Base-by-base conservation (phyloP, 768 basidiomycete species). In the Dentipellis fragilis region DNA sequence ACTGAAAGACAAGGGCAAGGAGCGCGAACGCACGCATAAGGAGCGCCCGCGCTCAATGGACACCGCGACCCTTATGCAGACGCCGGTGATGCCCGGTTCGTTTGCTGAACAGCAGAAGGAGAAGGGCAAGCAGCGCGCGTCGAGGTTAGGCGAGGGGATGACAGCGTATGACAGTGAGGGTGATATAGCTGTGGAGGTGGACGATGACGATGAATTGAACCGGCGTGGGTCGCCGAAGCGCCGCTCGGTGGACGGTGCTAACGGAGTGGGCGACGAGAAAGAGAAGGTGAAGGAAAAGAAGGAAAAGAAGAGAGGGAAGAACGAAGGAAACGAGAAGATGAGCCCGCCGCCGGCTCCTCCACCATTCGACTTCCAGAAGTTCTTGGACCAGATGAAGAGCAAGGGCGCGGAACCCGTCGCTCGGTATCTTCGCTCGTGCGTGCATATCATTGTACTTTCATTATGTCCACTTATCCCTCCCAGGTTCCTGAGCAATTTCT, bases 341-440 rank as follows among this genome's bases (percentile, higher is more conserved):
- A 19, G 7, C n/a, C 42, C 42, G 7, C 19, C 42, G n/a, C 42
- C 42, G 16, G 42, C 42, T n/a, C 42, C 42, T 56, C 73, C 74
- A 0, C 73, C 75, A 45, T 98, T 97, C 62, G 95, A 98, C 69
- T 98, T 97, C 67, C 93, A 95, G 66, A 83, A 77, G 49, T 99
- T 99, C 69, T 70, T 98, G 59, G 92, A 94, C 68, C 93, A 99
- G 70, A 92, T 99, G 82, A 89, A 95, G 71, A 71, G 77, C 42
- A 85, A 83, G 64, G 73, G 79, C 50, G 93, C 95, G 1, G 96
- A 99, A 54, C 89, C 93, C 6, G 87, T 98, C 19, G 91, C 90
- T 29, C 92, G 92, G 70, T 98, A 94, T 73, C 77, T 99, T 51
- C 82, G 92, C 74, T 96, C 93, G 94, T 94, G 69, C 61, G 90